Percentiles rank a stretch among this genome's conserved stretches.
These are phyloP conservation scores for Lachnellula cervina DNA, from an alignment of 2,329 filamentous ascomycete genomes.

Conservation along the genomic window DNA sequence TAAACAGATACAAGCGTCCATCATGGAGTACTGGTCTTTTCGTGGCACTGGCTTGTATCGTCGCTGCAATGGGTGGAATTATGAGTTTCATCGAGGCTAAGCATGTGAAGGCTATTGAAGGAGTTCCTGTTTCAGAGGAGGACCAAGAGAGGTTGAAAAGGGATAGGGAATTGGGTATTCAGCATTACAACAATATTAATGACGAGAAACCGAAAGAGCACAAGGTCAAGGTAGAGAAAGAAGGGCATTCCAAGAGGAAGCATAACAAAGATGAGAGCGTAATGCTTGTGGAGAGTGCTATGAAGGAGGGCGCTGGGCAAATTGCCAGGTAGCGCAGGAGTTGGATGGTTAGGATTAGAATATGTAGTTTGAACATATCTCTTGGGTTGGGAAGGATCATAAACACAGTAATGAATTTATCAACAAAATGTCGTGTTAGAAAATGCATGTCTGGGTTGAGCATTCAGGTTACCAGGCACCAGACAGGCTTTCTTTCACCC, in stretches of 20 bases:
- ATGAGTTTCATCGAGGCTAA: conserved; percentile 69
- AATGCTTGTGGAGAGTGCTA: conserved; percentile 6
- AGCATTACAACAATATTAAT: conserved; percentile 54
- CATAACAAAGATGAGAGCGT: conserved; percentile 5
- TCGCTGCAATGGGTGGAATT: conserved; percentile 63
- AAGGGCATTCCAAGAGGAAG: conserved; percentile 17
- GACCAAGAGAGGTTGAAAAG: conserved; percentile 46
- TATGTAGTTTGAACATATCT: background rate
- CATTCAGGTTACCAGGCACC: background rate
- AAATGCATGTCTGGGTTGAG: too few species aligned
- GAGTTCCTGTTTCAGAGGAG: conserved; percentile 56
- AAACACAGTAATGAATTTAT: background rate
- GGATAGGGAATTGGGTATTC: conserved; percentile 52
- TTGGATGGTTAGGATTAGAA: background rate
- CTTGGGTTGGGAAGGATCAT: background rate
- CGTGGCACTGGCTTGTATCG: conserved; percentile 67
- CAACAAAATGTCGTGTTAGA: too few species aligned
- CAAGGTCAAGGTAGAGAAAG: conserved; percentile 22
- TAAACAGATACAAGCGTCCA: conserved; percentile 69
- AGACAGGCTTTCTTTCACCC: background rate
- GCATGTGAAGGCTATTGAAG: conserved; percentile 66
- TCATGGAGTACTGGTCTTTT: conserved; percentile 77
- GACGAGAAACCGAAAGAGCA: conserved; percentile 46
- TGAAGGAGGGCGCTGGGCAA: conserved; percentile 10
- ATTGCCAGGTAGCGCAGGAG: conserved; percentile 10